A percentile compares a stretch with the other conserved stretches of the same genome.
Conservation (phyloP, 371 early-diverging fungal species). For the Edhazardia aedis region DNA sequence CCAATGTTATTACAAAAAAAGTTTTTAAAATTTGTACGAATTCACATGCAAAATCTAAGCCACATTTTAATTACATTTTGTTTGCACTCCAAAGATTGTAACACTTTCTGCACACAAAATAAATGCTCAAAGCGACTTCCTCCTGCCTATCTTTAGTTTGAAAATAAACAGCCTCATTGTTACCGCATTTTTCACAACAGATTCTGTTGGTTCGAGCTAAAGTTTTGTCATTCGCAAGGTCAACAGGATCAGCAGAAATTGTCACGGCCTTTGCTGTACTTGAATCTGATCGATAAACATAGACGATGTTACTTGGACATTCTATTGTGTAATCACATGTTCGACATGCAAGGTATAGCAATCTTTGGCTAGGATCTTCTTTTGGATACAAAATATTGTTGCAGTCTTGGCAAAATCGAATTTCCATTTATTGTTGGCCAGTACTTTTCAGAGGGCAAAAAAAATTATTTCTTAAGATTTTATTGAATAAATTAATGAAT, state of each 20-base stretch:
- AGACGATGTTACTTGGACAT: conserved; percentile 19
- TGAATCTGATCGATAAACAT: background rate
- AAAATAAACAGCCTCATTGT: conserved; percentile 24
- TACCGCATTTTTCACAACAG: conserved; percentile 23
- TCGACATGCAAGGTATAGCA: conserved; percentile 30
- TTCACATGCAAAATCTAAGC: no score
- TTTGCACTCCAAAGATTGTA: conserved; percentile 20
- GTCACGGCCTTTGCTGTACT: background rate
- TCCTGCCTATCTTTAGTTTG: conserved; percentile 25
- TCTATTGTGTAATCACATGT: conserved; percentile 43
- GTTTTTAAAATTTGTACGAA: no score
- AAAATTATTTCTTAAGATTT: no score
- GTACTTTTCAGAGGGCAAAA: no score
- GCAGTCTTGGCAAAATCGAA: conserved; percentile 47
- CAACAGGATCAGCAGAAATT: conserved; percentile 14
- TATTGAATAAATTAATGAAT: no score
- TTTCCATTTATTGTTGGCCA: no score
- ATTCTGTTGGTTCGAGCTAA: conserved; percentile 13
- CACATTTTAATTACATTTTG: no score
- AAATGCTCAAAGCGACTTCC: conserved; percentile 27
- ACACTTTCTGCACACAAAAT: conserved; percentile 34
- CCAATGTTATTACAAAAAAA: no score
- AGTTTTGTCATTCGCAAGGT: conserved; percentile 32
- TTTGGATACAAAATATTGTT: conserved; percentile 47
- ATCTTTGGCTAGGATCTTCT: conserved; percentile 35